These are phyloP conservation scores for Symbiodinium pilosum DNA, from an alignment of 73 alveolate genomes.

Conservation along the genomic window DNA sequence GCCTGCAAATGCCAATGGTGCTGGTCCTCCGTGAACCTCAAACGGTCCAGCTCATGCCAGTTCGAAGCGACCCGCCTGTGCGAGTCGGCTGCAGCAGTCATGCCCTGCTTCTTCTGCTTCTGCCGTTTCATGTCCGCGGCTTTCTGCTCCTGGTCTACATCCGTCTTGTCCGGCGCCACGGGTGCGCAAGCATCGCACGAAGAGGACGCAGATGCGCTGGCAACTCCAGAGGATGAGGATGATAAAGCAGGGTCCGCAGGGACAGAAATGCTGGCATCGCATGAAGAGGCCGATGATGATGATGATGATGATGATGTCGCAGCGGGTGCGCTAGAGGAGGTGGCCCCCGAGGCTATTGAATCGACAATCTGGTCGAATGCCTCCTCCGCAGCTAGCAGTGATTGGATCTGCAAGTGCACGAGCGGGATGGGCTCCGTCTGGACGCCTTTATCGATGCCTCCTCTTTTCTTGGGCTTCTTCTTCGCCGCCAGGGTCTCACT, in stretches of 20 bases:
- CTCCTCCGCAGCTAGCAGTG: not conserved
- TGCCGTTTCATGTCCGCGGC: not conserved
- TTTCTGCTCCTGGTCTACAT: not conserved
- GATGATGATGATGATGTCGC: not conserved
- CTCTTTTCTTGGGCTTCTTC: not conserved
- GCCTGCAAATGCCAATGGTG: too few species aligned
- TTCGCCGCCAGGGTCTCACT: not conserved
- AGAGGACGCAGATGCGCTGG: not conserved
- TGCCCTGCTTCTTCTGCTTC: not conserved
- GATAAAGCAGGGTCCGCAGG: not conserved
- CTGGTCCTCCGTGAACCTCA: too few species aligned
- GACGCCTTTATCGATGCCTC: not conserved
- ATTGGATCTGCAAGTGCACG: not conserved
- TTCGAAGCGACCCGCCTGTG: too few species aligned
- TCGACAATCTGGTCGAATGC: not conserved
- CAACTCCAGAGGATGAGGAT: too few species aligned
- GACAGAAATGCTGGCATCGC: not conserved
- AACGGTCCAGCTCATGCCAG: too few species aligned
- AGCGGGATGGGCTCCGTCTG: not conserved
- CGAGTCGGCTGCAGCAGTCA: too few species aligned
- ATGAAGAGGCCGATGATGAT: not conserved
- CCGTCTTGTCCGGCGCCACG: not conserved
- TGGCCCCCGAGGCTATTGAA: not conserved
- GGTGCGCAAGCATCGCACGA: not conserved
- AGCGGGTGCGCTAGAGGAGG: not conserved